Percentiles rank a stretch among this genome's conserved stretches.
Conservation (phyloP, 495 filamentous ascomycete genomes). For the Cercophora newfieldiana region DNA sequence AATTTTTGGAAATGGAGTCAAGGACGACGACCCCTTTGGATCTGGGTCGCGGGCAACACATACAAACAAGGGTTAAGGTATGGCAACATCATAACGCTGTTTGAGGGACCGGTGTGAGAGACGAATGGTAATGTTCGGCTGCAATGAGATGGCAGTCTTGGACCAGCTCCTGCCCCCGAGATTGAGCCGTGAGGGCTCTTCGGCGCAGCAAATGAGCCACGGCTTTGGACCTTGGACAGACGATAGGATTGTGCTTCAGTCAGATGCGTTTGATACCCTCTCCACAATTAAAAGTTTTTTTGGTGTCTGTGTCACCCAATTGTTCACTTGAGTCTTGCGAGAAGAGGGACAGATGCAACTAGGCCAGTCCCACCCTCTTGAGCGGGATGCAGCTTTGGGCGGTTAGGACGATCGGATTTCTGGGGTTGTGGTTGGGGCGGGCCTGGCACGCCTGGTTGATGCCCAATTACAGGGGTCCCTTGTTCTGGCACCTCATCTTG, state of each 20-base stretch:
- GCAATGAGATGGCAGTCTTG: not conserved
- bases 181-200: not conserved
- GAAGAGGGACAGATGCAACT: not conserved
- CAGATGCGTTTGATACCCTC: constrained; percentile 1
- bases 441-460: constrained; percentile 15
- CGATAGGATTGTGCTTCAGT: not conserved
- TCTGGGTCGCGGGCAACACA: not conserved
- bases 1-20: constrained; percentile 2
- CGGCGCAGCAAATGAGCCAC: not conserved
- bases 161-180: not conserved
- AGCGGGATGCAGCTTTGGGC: constrained; percentile 11
- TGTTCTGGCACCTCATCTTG: not conserved
- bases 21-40: not conserved
- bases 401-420: constrained; percentile 10
- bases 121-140: not conserved
- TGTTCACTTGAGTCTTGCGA: not conserved
- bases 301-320: not conserved
- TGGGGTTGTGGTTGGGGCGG: not conserved
- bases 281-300: not conserved
- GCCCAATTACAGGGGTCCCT: constrained; percentile 7
- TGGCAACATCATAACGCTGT: too few species aligned
- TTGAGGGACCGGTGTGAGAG: not conserved
- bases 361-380: not conserved
- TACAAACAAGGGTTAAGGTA: not conserved
- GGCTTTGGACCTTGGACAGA: not conserved